Evolutionary conservation across 148 eudicot species (phyloP).

Genomic region (Camellia japonica): DNA sequence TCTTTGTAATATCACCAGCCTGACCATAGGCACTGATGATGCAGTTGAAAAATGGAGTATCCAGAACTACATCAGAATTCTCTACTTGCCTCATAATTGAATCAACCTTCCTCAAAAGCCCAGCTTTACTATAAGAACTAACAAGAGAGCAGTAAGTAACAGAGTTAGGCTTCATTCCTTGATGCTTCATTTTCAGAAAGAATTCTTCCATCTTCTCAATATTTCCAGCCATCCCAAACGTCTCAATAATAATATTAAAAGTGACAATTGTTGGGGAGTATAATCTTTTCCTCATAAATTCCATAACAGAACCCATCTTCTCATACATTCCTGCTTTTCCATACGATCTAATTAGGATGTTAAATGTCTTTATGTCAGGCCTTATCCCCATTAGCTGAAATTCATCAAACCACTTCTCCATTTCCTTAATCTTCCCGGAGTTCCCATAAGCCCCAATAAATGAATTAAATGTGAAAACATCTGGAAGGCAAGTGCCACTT

Average conservation of each 20-base stretch:
- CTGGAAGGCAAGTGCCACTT: slow-evolving; percentile 60
- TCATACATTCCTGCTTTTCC: slow-evolving; percentile 66
- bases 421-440: slow-evolving; percentile 52
- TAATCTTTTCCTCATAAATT: slow-evolving; percentile 68
- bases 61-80: slow-evolving; percentile 72
- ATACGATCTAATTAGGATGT: slow-evolving; percentile 76
- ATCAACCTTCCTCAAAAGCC: slow-evolving; percentile 63
- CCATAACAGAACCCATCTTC: slow-evolving; percentile 67
- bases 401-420: slow-evolving; percentile 90
- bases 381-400: slow-evolving; percentile 78
- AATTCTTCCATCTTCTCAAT: slow-evolving; percentile 62
- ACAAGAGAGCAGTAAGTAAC: slow-evolving; percentile 77
- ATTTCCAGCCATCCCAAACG: slow-evolving; percentile 58
- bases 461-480: slow-evolving; percentile 82
- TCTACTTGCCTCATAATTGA: slow-evolving; percentile 73
- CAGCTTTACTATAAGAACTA: slow-evolving; percentile 66
- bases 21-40: slow-evolving; percentile 69
- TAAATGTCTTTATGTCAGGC: slow-evolving; percentile 74
- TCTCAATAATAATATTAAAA: slow-evolving; percentile 60
- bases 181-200: slow-evolving; percentile 89
- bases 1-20: slow-evolving; percentile 58
- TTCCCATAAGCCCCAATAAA: slow-evolving; percentile 74
- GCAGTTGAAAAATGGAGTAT: slow-evolving; percentile 82
- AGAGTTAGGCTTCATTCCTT: slow-evolving; percentile 78
- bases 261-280: slow-evolving; percentile 75